These are phyloP conservation scores for Gremmenia infestans DNA, from an alignment of 2,329 filamentous ascomycete genomes.

Conservation along the genomic window DNA sequence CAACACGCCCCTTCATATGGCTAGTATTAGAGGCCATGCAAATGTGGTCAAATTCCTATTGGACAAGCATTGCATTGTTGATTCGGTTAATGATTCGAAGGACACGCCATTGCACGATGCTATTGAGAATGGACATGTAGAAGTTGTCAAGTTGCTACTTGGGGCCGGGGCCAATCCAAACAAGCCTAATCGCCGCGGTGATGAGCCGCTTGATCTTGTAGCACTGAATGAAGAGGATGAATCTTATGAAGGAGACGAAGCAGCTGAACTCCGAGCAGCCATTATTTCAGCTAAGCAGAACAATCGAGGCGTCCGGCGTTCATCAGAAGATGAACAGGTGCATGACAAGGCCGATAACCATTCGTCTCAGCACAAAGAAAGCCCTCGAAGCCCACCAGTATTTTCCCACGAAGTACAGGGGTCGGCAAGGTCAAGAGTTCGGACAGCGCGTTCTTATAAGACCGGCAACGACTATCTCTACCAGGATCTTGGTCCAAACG, in stretches of 20 bases:
- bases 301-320: conserved; percentile 45
- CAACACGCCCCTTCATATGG: conserved; percentile 94
- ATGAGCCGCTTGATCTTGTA: conserved; percentile 84
- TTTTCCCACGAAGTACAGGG: conserved; percentile 15
- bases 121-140: conserved; percentile 89
- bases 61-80: conserved; percentile 75
- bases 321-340: conserved; percentile 52
- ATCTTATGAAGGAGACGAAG: conserved; percentile 11
- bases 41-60: conserved; percentile 86
- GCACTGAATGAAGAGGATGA: conserved; percentile 65
- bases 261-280: conserved; percentile 63
- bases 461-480: conserved; percentile 61
- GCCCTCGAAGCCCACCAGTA: conserved; percentile 50
- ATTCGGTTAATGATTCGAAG: conserved; percentile 73
- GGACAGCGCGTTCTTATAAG: conserved; percentile 52
- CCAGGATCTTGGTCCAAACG: conserved; percentile 56
- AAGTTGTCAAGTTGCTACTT: conserved; percentile 79
- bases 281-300: conserved; percentile 57
- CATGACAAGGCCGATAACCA: conserved; percentile 36
- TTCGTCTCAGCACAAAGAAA: conserved; percentile 49
- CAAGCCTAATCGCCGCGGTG: conserved; percentile 84
- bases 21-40: conserved; percentile 78
- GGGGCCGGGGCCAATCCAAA: conserved; percentile 87
- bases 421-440: conserved; percentile 39
- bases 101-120: conserved; percentile 95